Evolutionary conservation across 2,329 filamentous ascomycete species (phyloP), one percentile per base, ranked within the genome.

Genomic region (Alternaria alternata): DNA sequence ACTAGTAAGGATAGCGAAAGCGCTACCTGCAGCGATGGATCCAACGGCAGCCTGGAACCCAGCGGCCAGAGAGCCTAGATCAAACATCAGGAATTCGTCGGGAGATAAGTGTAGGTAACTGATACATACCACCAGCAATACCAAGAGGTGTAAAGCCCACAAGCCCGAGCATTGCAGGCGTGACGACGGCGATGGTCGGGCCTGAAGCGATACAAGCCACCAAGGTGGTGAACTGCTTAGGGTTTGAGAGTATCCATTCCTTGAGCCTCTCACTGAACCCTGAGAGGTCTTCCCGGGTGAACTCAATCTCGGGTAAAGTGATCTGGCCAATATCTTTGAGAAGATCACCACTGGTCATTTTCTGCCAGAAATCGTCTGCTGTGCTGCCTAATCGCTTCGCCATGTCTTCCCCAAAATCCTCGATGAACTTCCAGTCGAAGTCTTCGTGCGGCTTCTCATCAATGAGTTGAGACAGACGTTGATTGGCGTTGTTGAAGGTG

Each of bases 181-280:
- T 34, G 32, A 1, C 11, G 32, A 1, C 32, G 12, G 32, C 32
- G 32, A 34, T 11, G 30, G 12, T 34, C 8, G 30, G 30, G 0
- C 30, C 30, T 2, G 30, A 34, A 34, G 30, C 30, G 32, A 34
- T 34, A 11, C 32, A 34, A 16, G 32, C 32, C 12, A 34, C 1
- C 32, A 34, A 16, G 12, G 32, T 0, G 1, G 0, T 7, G 32
- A 34, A 34, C 12, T 0, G 32, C 14, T 16, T 0, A 7, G 1
- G 12, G 0, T 34, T 34, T 0, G 0, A 34, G 12, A 34, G 11
- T 0, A 34, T 34, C 32, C 32, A 34, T 16, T 34, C 32, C 1
- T 34, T 34, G 32, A 34, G 11, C 11, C 14, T 34, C 32, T 34
- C 32, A 5, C 32, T 34, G 32, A 34, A 34, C 0, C 32, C 32